Percentiles rank a stretch among this genome's conserved stretches.
Conservation (phyloP, 306 rosid genomes). For the Crotalaria pallida region DNA sequence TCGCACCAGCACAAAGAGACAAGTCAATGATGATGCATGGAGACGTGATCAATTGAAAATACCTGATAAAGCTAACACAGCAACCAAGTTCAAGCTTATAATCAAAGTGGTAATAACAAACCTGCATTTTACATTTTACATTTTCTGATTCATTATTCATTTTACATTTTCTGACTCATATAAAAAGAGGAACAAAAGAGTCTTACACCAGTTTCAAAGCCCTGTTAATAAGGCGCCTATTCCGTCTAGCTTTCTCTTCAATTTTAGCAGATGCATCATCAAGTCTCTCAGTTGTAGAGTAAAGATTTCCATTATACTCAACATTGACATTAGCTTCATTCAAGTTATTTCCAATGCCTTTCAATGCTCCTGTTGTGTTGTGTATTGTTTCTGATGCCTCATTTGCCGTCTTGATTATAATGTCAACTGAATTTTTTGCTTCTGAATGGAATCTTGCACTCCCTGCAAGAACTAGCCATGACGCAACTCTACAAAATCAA, state of each 20-base stretch:
- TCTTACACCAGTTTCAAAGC: conserved; percentile 59
- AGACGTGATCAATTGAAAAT: background rate
- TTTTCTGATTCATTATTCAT: background rate
- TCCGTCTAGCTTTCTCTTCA: conserved; percentile 48
- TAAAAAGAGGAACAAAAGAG: background rate
- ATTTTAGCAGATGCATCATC: conserved; percentile 54
- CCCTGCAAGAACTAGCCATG: conserved; percentile 63
- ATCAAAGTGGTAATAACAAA: conserved; percentile 42
- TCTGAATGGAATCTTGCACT: conserved; percentile 59
- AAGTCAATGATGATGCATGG: background rate
- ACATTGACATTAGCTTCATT: conserved; percentile 24
- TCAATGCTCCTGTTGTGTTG: conserved; percentile 64
- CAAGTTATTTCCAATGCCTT: conserved; percentile 37
- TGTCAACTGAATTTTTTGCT: conserved; percentile 52
- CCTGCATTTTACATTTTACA: conserved; percentile 46
- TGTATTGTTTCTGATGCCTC: conserved; percentile 65
- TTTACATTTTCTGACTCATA: background rate
- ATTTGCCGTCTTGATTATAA: conserved; percentile 64
- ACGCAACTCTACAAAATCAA: conserved; percentile 46
- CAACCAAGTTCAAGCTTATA: conserved; percentile 52
- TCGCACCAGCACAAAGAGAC: background rate
- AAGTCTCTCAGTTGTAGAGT: conserved; percentile 50
- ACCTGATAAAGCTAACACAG: conserved; percentile 65
- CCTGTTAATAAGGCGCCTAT: conserved; percentile 46
- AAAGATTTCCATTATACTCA: conserved; percentile 31